These are phyloP conservation scores for Aspergillus bombycis DNA, from an alignment of 2,329 filamentous ascomycete genomes.

Conservation along the genomic window DNA sequence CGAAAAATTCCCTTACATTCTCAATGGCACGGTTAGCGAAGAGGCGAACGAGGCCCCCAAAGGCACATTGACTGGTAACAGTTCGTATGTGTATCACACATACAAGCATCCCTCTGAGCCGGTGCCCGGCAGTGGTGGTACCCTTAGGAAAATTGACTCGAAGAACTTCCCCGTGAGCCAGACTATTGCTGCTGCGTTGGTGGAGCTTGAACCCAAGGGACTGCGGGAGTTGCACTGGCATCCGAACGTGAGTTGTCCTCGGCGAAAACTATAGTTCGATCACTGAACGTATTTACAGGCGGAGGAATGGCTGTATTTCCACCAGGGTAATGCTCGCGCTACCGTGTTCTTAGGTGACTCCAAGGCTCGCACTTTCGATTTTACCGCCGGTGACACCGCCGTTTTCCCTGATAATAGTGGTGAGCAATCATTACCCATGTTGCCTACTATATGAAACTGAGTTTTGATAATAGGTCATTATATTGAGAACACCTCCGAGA, in stretches of 20 bases:
- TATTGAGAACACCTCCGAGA: constrained; percentile 67
- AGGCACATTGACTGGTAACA: constrained; percentile 57
- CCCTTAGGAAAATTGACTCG: constrained; percentile 66
- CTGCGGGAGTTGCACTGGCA: constrained; percentile 72
- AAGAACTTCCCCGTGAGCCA: constrained; percentile 68
- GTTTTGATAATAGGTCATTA: constrained; percentile 59
- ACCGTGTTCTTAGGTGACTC: constrained; percentile 67
- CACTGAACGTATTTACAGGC: constrained; percentile 45
- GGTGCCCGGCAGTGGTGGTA: constrained; percentile 59
- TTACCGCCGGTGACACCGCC: constrained; percentile 67
- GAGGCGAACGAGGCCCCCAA: constrained; percentile 48
- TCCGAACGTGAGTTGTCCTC: constrained; percentile 57
- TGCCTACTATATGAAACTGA: neutral
- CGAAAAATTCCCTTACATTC: constrained; percentile 62
- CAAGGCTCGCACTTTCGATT: constrained; percentile 68
- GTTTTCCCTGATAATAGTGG: constrained; percentile 60
- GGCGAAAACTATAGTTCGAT: neutral
- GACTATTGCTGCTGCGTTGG: constrained; percentile 67
- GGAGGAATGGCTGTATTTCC: constrained; percentile 74
- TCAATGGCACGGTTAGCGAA: constrained; percentile 58
- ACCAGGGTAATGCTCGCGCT: constrained; percentile 62
- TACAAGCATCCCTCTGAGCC: constrained; percentile 59
- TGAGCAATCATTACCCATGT: neutral
- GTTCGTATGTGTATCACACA: constrained; percentile 65
- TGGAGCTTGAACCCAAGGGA: constrained; percentile 65